Evolutionary conservation across 352 stramenopile species (phyloP).

Genomic region (Pythium sp.): DNA sequence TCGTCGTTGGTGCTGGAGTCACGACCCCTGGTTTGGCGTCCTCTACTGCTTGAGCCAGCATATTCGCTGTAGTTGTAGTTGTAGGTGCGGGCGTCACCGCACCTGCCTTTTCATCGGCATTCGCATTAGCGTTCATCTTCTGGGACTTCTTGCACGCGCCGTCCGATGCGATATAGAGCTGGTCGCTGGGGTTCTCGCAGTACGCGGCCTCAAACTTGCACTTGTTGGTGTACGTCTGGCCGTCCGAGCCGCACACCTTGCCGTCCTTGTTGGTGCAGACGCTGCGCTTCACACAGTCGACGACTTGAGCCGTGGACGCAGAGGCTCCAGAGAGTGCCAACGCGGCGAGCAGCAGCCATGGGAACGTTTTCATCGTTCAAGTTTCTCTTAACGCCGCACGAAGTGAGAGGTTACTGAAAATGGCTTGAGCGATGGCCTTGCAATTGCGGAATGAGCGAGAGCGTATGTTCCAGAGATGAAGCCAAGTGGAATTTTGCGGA

Average conservation of each 20-base stretch:
- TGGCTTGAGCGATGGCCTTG: neutral
- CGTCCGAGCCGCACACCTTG: constrained; percentile 58
- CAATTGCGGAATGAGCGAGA: constrained; percentile 2
- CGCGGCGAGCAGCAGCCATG: constrained; percentile 7
- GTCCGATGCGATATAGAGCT: constrained; percentile 23
- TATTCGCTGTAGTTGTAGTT: neutral
- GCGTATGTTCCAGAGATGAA: neutral
- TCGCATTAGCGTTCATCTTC: constrained; percentile 4
- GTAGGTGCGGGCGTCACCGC: neutral
- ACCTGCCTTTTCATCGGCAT: neutral
- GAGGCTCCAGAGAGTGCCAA: neutral
- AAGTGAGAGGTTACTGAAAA: neutral
- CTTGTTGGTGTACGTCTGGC: constrained; percentile 49
- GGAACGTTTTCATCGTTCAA: constrained; percentile 5
- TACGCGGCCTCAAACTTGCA: constrained; percentile 43
- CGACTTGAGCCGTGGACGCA: neutral
- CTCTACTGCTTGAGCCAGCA: constrained; percentile 3
- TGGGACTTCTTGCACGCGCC: constrained; percentile 21
- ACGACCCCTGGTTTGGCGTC: neutral
- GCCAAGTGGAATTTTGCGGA: neutral
- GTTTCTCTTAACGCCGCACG: neutral
- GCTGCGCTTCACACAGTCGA: constrained; percentile 8
- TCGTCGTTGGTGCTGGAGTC: constrained; percentile 1
- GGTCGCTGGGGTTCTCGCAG: constrained; percentile 25
- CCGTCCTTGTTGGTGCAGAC: constrained; percentile 24